Percentiles rank a stretch among this genome's conserved stretches.
These are phyloP conservation scores for Nicotiana tomentosiformis DNA, from an alignment of 257 asterid genomes.

Conservation along the genomic window DNA sequence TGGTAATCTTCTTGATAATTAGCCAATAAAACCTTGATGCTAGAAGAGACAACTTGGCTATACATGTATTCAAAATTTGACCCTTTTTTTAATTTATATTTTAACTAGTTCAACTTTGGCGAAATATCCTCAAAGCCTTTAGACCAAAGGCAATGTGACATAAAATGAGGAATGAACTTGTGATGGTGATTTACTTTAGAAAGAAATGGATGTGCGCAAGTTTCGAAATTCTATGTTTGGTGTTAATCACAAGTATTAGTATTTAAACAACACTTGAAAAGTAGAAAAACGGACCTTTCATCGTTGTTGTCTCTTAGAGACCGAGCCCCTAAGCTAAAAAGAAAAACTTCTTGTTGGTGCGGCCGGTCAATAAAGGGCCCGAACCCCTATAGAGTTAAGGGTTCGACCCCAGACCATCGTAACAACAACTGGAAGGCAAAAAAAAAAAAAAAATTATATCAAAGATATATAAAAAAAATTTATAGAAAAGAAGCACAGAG, in stretches of 20 bases:
- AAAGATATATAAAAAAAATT: not conserved
- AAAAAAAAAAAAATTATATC: not conserved
- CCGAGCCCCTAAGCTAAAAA: not conserved
- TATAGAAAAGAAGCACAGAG: not conserved
- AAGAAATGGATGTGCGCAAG: not conserved
- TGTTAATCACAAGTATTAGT: not conserved
- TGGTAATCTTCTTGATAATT: too few relatives aligned
- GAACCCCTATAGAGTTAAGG: constrained; percentile 13
- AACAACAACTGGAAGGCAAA: not conserved
- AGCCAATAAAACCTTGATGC: too few relatives aligned
- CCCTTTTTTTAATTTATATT: too few relatives aligned
- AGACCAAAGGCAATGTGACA: not conserved
- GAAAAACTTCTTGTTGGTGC: not conserved
- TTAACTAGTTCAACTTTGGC: not conserved
- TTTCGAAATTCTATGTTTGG: not conserved
- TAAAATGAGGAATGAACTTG: not conserved
- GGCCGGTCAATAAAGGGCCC: constrained; percentile 13
- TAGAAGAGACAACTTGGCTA: too few relatives aligned
- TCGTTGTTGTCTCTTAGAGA: not conserved
- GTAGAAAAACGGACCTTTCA: not conserved
- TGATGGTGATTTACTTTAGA: not conserved
- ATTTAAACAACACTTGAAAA: not conserved
- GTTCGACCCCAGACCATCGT: constrained; percentile 21
- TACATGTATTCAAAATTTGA: too few relatives aligned
- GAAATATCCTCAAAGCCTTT: not conserved